Percentiles rank a stretch among this genome's conserved stretches.
These are phyloP conservation scores for Boletus bicolor DNA, from an alignment of 768 basidiomycete genomes.

Conservation along the genomic window DNA sequence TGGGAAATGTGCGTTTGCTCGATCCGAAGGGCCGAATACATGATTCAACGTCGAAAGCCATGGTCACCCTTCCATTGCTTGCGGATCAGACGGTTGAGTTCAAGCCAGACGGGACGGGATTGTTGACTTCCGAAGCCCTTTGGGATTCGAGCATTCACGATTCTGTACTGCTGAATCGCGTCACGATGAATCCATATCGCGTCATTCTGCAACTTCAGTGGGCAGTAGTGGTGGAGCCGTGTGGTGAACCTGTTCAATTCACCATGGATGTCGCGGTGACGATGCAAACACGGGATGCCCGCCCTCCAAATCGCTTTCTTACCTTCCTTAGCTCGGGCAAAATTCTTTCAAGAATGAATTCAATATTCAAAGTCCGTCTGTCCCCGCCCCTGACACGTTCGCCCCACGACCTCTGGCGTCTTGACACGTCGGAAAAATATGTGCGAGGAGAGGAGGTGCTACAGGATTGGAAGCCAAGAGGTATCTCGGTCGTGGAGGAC, in stretches of 20 bases:
- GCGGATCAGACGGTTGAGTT: conserved; percentile 73
- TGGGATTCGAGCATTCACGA: conserved; percentile 96
- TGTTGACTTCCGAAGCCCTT: conserved; percentile 62
- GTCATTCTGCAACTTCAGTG: conserved; percentile 76
- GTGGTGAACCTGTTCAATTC: conserved; percentile 85
- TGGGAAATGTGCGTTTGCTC: conserved; percentile 82
- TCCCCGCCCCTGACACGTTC: conserved; percentile 84
- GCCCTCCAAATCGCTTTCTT: conserved; percentile 74
- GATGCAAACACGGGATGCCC: conserved; percentile 81
- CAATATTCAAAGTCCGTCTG: conserved; percentile 79
- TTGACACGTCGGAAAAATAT: conserved; percentile 94
- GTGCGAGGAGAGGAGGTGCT: conserved; percentile 89
- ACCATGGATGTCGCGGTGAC: conserved; percentile 81
- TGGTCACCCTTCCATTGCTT: conserved; percentile 71
- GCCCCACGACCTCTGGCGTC: conserved; percentile 86
- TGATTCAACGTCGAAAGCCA: conserved; percentile 67
- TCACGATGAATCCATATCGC: conserved; percentile 75
- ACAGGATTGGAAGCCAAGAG: conserved; percentile 81
- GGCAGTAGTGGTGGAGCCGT: conserved; percentile 78
- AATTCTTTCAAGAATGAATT: conserved; percentile 72
- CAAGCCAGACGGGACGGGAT: conserved; percentile 79
- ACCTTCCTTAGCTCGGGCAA: conserved; percentile 76
- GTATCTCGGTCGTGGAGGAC: conserved; percentile 87
- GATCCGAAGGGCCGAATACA: conserved; percentile 81
- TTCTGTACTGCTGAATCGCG: conserved; percentile 79